Evolutionary conservation across 139 green algal genomes (phyloP).

Genomic region (Chlorella sp.): DNA sequence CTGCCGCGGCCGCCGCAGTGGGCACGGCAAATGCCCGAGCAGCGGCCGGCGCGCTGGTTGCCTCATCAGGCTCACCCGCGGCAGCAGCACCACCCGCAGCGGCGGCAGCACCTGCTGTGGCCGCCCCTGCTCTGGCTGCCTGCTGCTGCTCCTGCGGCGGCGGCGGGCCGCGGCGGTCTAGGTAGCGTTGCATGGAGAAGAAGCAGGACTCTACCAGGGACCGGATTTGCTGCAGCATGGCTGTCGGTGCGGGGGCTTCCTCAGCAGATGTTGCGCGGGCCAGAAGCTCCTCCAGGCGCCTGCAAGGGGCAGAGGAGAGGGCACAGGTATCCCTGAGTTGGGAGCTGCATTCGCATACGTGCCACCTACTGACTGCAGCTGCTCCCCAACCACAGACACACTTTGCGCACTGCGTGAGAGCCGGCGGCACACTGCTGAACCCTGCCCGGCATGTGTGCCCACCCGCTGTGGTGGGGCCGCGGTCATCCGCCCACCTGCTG

Average conservation of each 20-base stretch:
- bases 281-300: background rate
- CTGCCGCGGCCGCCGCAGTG: background rate
- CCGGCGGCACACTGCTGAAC: too few relatives aligned
- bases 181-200: background rate
- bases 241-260: background rate
- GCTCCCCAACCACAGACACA: background rate
- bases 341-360: background rate
- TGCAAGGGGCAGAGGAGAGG: background rate
- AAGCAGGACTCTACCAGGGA: background rate
- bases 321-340: background rate
- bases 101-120: background rate
- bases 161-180: background rate
- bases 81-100: background rate
- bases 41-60: background rate
- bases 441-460: too few relatives aligned
- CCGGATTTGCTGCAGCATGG: constrained; percentile 4
- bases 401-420: background rate
- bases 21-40: background rate
- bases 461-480: too few relatives aligned
- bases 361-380: background rate
- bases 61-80: background rate
- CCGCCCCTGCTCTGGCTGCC: background rate
- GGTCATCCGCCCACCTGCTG: background rate
- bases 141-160: background rate
- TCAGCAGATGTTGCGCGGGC: background rate